Conservation (phyloP, 495 filamentous ascomycete species). For the Sporormia fimetaria region DNA sequence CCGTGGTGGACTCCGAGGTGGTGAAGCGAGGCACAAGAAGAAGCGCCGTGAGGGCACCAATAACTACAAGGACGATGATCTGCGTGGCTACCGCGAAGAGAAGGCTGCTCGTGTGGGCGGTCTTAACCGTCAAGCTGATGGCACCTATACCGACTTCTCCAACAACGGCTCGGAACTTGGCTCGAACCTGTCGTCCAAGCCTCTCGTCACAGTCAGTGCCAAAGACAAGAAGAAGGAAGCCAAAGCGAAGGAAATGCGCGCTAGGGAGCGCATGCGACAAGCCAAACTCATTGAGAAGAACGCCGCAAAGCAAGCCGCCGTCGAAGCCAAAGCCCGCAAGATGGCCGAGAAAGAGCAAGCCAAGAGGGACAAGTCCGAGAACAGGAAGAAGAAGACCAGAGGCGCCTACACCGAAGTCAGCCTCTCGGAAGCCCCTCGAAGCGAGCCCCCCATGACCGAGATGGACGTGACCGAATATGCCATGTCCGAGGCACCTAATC, state of each 20-base stretch:
- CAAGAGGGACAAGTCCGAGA: constrained; percentile 19
- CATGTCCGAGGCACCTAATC: background rate
- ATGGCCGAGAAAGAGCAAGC: constrained; percentile 19
- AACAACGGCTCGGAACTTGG: constrained; percentile 42
- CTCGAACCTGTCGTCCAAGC: constrained; percentile 36
- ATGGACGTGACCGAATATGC: constrained; percentile 3
- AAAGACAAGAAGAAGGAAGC: constrained; percentile 20
- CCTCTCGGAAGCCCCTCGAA: constrained; percentile 7
- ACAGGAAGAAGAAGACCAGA: constrained; percentile 16
- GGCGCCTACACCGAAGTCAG: constrained; percentile 10
- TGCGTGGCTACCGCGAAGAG: constrained; percentile 72
- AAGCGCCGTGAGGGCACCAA: constrained; percentile 12
- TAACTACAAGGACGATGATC: constrained; percentile 49
- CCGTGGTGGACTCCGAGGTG: constrained; percentile 20
- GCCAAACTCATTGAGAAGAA: constrained; percentile 24
- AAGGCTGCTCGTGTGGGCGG: constrained; percentile 75
- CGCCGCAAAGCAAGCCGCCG: constrained; percentile 21
- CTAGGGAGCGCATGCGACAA: constrained; percentile 22
- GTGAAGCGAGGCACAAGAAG: constrained; percentile 6
- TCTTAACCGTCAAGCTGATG: constrained; percentile 66
- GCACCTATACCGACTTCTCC: constrained; percentile 54
- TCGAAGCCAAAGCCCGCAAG: constrained; percentile 25
- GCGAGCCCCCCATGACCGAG: constrained; percentile 2
- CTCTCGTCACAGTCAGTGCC: constrained; percentile 12
- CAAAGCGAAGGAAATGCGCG: constrained; percentile 21